Base-by-base conservation (phyloP, 2,329 filamentous ascomycete species). In the Mollisia scopiformis region DNA sequence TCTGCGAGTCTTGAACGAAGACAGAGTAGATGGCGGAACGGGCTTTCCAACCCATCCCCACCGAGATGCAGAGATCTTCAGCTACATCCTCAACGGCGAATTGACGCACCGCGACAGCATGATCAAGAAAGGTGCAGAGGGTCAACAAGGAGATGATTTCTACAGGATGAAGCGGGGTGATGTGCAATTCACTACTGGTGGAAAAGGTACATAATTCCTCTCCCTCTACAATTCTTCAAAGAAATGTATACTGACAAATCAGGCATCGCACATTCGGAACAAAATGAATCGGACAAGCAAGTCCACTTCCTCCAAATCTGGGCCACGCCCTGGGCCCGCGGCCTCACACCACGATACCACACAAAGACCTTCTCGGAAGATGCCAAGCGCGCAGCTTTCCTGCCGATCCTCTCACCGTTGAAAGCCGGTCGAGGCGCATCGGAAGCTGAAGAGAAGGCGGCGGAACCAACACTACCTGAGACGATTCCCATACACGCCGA, bases 231-330 rank as follows among this genome's bases (percentile, higher is more conserved):
- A 43, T 21, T 13, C 46, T 49, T 8, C 5, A 25, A 51, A 23
- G 16, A 46, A 27, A 52, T 47, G n/a, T n/a, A 59, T 66, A 54
- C 62, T 71, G 66, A 66, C 61, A 37, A 23, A 31, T 35, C 16
- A 76, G 85, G 86, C 6, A 88, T 96, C 69, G 85, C 91, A 1
- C 92, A 96, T 75, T 90, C 87, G 7, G 92, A 96, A 77, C 87
- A 89, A 77, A 95, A 94, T 75, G 88, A 95, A 76, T 87, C 92
- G 3, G 33, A 11, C 56, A 77, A 82, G 14, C 85, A 91, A 47
- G 89, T 92, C 13, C 92, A 96, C 73, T 96, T 96, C 72, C 78
- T 96, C 33, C 92, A 96, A 76, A 96, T 96, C 69, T 96, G 92
- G 92, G 91, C 88, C 1, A 79, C 91, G 53, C 92, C 92, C 0